These are phyloP conservation scores for Schoenoplectus triqueter DNA, from an alignment of 202 grass and related monocot species.

Conservation along the genomic window DNA sequence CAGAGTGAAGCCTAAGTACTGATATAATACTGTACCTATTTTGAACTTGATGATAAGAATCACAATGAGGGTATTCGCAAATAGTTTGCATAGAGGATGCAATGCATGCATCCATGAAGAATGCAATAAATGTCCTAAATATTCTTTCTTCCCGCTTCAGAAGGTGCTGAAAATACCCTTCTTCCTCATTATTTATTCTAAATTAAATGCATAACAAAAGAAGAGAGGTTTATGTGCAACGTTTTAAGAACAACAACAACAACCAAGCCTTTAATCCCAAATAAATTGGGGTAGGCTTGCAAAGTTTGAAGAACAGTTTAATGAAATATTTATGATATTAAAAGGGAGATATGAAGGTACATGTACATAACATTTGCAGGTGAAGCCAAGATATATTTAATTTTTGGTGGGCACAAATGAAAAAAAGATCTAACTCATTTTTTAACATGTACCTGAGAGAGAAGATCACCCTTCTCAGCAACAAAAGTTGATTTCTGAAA, in stretches of 20 bases:
- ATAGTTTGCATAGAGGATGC: not conserved
- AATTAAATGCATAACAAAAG: not conserved
- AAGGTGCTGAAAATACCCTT: not conserved
- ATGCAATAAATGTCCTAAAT: not conserved
- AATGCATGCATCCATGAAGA: slow-evolving; percentile 5
- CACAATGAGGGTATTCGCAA: not conserved
- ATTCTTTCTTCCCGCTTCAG: not conserved
- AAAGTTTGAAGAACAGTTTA: slow-evolving; percentile 14
- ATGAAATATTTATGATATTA: not conserved
- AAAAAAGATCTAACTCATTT: slow-evolving; percentile 1
- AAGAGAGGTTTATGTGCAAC: slow-evolving; percentile 10
- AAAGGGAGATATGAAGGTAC: not conserved
- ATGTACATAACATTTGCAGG: not conserved
- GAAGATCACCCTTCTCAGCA: slow-evolving; percentile 61
- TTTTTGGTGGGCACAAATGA: not conserved
- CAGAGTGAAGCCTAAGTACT: not conserved
- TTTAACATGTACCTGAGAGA: slow-evolving; percentile 56
- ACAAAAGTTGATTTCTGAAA: slow-evolving; percentile 55
- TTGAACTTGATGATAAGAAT: not conserved
- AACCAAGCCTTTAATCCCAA: too few species aligned
- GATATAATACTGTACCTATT: not conserved
- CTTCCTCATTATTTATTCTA: not conserved
- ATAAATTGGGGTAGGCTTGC: too few species aligned
- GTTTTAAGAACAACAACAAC: slow-evolving; percentile 24
- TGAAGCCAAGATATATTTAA: not conserved